phyloP scores from a whole-genome alignment of 2,329 filamentous ascomycete species.

The Tolypocladium ovalisporum region DNA sequence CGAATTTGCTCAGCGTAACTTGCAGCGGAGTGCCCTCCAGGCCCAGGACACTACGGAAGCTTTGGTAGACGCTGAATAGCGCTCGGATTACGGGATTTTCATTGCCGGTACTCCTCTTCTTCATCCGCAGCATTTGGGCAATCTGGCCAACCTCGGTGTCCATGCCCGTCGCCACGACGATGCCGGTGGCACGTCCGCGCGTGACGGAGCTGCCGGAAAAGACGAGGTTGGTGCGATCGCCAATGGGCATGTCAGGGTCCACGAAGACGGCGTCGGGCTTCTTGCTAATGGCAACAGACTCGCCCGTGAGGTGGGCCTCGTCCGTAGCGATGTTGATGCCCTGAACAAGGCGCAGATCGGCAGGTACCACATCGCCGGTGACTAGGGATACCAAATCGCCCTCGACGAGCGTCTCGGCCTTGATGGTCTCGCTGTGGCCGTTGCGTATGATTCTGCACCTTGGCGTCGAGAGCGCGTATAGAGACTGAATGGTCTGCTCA shows the following conservation, averaged over 20 bases:
- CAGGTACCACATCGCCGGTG: constrained; percentile 59
- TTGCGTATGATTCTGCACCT: constrained; percentile 48
- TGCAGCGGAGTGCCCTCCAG: constrained; percentile 73
- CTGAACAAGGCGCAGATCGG: constrained; percentile 54
- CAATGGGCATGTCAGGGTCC: constrained; percentile 46
- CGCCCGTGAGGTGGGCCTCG: constrained; percentile 63
- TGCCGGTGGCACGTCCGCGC: constrained; percentile 56
- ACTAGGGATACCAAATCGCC: constrained; percentile 54
- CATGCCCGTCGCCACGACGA: constrained; percentile 64
- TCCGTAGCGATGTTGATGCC: constrained; percentile 68
- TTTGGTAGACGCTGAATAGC: constrained; percentile 30
- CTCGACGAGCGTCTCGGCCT: constrained; percentile 47
- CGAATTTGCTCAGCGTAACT: constrained; percentile 75
- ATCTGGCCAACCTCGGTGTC: constrained; percentile 66
- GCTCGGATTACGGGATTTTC: constrained; percentile 31
- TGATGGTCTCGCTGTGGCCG: constrained; percentile 37
- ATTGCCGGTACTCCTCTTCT: constrained; percentile 31
- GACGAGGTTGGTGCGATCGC: constrained; percentile 59
- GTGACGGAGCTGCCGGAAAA: constrained; percentile 65
- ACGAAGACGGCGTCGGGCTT: constrained; percentile 44
- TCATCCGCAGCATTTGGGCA: constrained; percentile 54
- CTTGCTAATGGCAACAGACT: constrained; percentile 60
- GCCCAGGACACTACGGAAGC: constrained; percentile 45
- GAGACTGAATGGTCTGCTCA: constrained; percentile 51
- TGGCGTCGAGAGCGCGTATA: constrained; percentile 46